phyloP scores from a whole-genome alignment of 768 basidiomycete genomes.

The Lentinula sp. region DNA sequence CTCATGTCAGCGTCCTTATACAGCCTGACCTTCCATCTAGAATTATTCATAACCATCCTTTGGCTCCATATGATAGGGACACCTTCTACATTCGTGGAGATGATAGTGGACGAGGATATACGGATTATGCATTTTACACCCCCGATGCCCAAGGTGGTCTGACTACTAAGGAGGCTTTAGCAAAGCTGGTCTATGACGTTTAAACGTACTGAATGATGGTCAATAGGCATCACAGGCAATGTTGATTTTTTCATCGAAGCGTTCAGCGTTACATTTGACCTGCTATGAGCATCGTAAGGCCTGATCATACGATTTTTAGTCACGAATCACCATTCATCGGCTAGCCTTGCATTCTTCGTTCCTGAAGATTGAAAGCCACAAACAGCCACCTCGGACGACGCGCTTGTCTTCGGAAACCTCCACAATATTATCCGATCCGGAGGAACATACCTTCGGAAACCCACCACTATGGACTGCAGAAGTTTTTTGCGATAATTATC shows the following conservation, averaged over 20 bases:
- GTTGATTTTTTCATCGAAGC: neutral
- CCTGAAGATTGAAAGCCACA: no score
- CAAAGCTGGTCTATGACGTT: neutral
- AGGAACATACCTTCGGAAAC: no score
- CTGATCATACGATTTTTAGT: no score
- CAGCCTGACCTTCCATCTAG: slow-evolving; percentile 28
- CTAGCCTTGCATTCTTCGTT: no score
- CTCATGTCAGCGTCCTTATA: neutral
- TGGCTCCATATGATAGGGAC: slow-evolving; percentile 18
- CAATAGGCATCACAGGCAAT: neutral
- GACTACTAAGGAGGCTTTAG: neutral
- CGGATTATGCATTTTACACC: slow-evolving; percentile 18
- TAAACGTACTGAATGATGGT: neutral
- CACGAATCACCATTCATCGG: no score
- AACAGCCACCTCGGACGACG: no score
- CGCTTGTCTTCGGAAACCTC: no score
- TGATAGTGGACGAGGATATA: slow-evolving; percentile 20
- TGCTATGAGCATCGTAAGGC: no score
- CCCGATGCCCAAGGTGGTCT: neutral
- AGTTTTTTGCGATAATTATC: no score
- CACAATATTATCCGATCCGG: no score
- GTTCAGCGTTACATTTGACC: neutral
- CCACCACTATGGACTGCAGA: no score
- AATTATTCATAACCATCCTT: slow-evolving; percentile 18
- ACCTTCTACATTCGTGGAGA: slow-evolving; percentile 19